Conservation (phyloP, 192 early-diverging fungal genomes). For the Backusella luteola region DNA sequence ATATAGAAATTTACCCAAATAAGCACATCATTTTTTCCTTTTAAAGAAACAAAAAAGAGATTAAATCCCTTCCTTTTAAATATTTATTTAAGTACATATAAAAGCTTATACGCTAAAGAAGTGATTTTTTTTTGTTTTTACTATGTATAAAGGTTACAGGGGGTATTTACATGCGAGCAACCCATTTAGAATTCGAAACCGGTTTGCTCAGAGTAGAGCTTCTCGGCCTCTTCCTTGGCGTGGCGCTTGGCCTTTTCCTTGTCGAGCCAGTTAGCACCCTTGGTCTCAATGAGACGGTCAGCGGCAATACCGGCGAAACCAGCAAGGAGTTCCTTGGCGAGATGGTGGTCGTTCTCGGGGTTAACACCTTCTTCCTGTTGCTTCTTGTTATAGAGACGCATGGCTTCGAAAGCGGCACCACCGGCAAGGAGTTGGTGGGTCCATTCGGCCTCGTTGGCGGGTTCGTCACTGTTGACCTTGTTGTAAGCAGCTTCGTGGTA, state of each 20-base stretch:
- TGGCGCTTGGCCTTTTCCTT: conserved; percentile 34
- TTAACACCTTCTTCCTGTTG: neutral
- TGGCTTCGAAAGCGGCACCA: conserved; percentile 54
- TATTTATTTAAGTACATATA: conserved; percentile 11
- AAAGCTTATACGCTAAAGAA: conserved; percentile 1
- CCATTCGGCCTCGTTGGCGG: conserved; percentile 28
- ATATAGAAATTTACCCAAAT: neutral
- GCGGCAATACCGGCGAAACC: conserved; percentile 42
- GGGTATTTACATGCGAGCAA: conserved; percentile 6
- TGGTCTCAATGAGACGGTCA: conserved; percentile 41
- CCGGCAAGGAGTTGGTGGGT: conserved; percentile 44
- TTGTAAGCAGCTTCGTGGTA: conserved; percentile 27
- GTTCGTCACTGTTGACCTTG: conserved; percentile 17
- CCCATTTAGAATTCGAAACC: conserved; percentile 13
- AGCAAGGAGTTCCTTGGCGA: conserved; percentile 46
- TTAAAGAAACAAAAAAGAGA: conserved; percentile 9
- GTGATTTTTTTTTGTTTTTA: neutral
- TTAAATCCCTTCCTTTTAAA: neutral
- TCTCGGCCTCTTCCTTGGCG: conserved; percentile 36
- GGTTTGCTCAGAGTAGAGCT: conserved; percentile 27
- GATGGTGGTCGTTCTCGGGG: conserved; percentile 21
- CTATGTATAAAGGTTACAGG: conserved; percentile 9
- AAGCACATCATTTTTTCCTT: neutral
- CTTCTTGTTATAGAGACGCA: conserved; percentile 38
- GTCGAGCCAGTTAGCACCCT: conserved; percentile 43